Evolutionary conservation across 2,329 filamentous ascomycete genomes (phyloP), one percentile per base, ranked within the genome.

Genomic region (Cladophialophora chaetospira): DNA sequence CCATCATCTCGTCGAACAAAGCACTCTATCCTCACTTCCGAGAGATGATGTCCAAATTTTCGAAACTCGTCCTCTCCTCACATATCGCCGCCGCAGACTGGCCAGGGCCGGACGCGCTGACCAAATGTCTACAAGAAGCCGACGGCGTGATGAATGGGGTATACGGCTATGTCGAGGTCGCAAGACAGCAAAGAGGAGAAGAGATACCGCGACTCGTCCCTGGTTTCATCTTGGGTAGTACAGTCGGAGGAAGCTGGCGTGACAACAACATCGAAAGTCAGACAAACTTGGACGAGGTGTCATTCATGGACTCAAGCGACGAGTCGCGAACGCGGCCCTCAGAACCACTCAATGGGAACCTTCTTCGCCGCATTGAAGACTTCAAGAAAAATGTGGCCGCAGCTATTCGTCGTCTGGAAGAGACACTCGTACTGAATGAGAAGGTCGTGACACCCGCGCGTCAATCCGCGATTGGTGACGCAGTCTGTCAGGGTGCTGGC

Each of bases 11-110:
- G 5, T 95, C 91, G 4, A 99, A 99, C 78, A 97, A 97, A 72
- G 89, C 91, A 0, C 79, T 99, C 13, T 97, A 97, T 69, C 94
- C 94, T 21, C 92, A 97, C 73, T 99, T 99, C 75, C 83, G 94
- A 52, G 94, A 97, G 70, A 97, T 97, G 87, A 99, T 99, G 94
- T 97, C 94, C 42, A 92, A 96, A 67, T 99, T 99, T 72, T 97
- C 94, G n/a, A 99, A 99, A 72, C 81, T 99, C 8, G 94, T 99
- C 42, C 87, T 99, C 46, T 99, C 94, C 2, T 97, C 94, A 11
- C 94, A 99, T 70, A 97, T 99, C 70, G 94, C 94, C 35, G 91
- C 93, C 4, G 90, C 93, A 29, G 94, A 99, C 75, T 97, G 91
- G 85, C 92, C 93, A 6, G 91, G 93, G 53, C 87, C 90, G 13